Conservation (phyloP, 2,329 filamentous ascomycete genomes). For the Lachnellula subtilissima region DNA sequence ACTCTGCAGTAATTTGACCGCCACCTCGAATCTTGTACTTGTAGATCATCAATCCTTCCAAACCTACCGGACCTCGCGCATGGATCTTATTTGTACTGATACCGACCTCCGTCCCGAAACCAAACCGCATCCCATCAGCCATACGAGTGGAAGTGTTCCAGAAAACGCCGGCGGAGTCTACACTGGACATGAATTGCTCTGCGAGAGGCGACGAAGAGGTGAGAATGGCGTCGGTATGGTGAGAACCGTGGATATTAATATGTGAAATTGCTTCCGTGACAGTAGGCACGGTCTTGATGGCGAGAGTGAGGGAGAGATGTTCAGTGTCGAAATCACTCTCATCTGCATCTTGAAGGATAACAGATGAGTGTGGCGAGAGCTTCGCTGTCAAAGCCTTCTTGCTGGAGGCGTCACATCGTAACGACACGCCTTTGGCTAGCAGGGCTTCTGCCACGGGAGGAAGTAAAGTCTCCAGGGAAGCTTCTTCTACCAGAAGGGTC, state of each 20-base stretch:
- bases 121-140: conserved; percentile 94
- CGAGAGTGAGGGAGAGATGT: conserved; percentile 78
- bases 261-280: conserved; percentile 73
- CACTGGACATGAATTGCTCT: conserved; percentile 74
- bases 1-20: conserved; percentile 77
- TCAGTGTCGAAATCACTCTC: conserved; percentile 80
- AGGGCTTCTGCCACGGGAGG: conserved; percentile 71
- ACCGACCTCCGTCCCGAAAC: conserved; percentile 95
- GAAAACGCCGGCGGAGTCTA: conserved; percentile 90
- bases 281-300: conserved; percentile 70
- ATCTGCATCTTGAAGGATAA: conserved; percentile 58
- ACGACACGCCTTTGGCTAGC: conserved; percentile 68
- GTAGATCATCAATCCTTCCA: conserved; percentile 95
- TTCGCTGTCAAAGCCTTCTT: conserved; percentile 55
- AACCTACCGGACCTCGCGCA: conserved; percentile 82
- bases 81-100: conserved; percentile 99
- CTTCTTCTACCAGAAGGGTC: conserved; percentile 78
- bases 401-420: conserved; percentile 71
- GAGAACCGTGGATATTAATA: conserved; percentile 87
- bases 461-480: conserved; percentile 61
- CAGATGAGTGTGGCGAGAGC: conserved; percentile 39
- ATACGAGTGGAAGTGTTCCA: conserved; percentile 96
- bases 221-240: conserved; percentile 90
- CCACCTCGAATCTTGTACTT: conserved; percentile 86
- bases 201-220: conserved; percentile 65